Percentiles rank a stretch among this genome's conserved stretches.
Conservation (phyloP, 2,329 filamentous ascomycete genomes). For the Colletotrichum sp. region DNA sequence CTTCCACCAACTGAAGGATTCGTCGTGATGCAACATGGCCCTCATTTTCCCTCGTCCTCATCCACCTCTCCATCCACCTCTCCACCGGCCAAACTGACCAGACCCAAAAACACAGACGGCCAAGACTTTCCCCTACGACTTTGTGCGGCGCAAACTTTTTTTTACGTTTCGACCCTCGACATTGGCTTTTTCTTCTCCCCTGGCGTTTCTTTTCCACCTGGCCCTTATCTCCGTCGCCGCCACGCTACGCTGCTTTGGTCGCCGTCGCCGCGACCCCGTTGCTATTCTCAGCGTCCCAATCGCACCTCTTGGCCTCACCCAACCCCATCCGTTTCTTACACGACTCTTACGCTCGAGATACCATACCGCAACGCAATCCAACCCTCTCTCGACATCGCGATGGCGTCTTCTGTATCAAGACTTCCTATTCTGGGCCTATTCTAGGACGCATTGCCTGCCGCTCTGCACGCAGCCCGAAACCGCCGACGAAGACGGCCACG, state of each 20-base stretch:
- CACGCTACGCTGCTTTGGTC: background rate
- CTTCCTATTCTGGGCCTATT: background rate
- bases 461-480: background rate
- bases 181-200: background rate
- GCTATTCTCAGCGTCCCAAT: slow-evolving; percentile 17
- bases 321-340: slow-evolving; percentile 7
- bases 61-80: background rate
- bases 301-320: background rate
- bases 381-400: background rate
- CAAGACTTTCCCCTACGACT: slow-evolving; percentile 4
- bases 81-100: background rate
- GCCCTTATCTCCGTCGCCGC: background rate
- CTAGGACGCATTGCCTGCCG: background rate
- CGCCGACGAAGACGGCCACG: background rate
- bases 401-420: background rate
- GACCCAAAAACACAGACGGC: slow-evolving; percentile 11
- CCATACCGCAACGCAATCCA: background rate
- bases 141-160: background rate
- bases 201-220: background rate
- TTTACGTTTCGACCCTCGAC: background rate
- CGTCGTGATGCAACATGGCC: slow-evolving; percentile 8
- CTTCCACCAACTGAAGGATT: background rate
- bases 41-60: background rate
- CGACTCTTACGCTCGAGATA: background rate
- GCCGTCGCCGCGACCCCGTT: background rate